Evolutionary conservation across 2,329 filamentous ascomycete genomes (phyloP).

Genomic region (Penicillium thymicola): DNA sequence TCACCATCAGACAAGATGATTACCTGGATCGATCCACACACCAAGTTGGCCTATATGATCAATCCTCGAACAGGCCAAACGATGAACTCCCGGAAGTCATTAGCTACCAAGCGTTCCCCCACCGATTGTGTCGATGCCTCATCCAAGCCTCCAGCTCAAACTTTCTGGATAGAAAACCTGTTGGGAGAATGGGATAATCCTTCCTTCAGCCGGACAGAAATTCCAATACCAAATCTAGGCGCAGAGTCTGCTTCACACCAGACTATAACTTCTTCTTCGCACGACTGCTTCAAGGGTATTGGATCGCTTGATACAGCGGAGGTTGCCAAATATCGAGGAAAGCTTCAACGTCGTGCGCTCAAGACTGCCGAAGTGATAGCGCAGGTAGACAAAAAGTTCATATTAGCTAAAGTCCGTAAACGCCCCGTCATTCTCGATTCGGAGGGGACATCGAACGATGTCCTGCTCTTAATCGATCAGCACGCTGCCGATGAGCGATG

Average conservation of each 20-base stretch:
- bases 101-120: constrained; percentile 11
- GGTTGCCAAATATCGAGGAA: constrained; percentile 33
- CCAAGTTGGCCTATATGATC: constrained; percentile 36
- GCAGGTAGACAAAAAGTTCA: constrained; percentile 88
- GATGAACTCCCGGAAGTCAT: constrained; percentile 12
- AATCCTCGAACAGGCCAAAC: constrained; percentile 38
- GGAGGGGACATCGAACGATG: constrained; percentile 5
- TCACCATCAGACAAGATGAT: constrained; percentile 21
- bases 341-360: constrained; percentile 62
- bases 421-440: not conserved
- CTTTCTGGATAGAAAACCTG: constrained; percentile 60
- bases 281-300: constrained; percentile 22
- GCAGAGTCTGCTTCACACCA: constrained; percentile 20
- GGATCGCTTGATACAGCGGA: constrained; percentile 22
- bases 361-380: constrained; percentile 63
- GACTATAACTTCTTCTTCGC: constrained; percentile 8
- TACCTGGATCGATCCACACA: constrained; percentile 61
- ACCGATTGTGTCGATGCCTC: constrained; percentile 1
- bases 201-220: constrained; percentile 58
- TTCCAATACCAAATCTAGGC: constrained; percentile 40
- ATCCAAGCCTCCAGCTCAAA: constrained; percentile 5
- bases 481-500: constrained; percentile 92
- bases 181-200: constrained; percentile 71
- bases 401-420: constrained; percentile 61
- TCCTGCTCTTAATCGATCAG: constrained; percentile 80